These are phyloP conservation scores for Thuja plicata DNA, from an alignment of 83 land plant species.

Conservation along the genomic window DNA sequence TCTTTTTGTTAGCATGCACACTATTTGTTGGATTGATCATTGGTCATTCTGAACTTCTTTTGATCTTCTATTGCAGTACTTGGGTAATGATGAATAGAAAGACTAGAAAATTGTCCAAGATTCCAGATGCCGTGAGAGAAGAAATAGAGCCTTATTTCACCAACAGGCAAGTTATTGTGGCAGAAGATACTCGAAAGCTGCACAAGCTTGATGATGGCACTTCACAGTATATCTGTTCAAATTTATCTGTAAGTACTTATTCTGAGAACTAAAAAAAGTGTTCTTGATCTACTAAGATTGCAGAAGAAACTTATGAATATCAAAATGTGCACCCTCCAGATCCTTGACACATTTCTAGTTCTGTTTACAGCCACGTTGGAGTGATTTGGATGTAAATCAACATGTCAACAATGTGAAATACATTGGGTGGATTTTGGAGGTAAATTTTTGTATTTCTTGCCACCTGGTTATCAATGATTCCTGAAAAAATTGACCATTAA, in stretches of 20 bases:
- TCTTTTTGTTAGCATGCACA: neutral
- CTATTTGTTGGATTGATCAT: neutral
- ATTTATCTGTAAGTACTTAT: constrained; percentile 18
- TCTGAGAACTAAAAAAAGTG: neutral
- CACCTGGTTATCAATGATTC: neutral
- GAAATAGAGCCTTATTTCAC: constrained; percentile 62
- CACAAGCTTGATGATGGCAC: constrained; percentile 44
- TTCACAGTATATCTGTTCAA: constrained; percentile 5
- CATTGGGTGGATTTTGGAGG: constrained; percentile 82
- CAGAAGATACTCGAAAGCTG: constrained; percentile 48
- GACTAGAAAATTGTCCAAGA: constrained; percentile 66
- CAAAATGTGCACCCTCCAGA: neutral
- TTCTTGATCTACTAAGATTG: neutral
- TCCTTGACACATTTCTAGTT: neutral
- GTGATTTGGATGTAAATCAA: constrained; percentile 68
- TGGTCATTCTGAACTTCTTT: neutral
- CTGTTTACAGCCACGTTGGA: constrained; percentile 58
- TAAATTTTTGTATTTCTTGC: constrained; percentile 20
- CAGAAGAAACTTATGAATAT: neutral
- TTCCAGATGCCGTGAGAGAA: constrained; percentile 63
- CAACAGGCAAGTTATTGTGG: constrained; percentile 38
- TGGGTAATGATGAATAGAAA: constrained; percentile 85
- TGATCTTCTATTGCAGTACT: constrained; percentile 30
- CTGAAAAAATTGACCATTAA: neutral
- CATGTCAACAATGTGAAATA: constrained; percentile 75